phyloP scores from a whole-genome alignment of 768 basidiomycete species.

The Lactarius deliciosus region DNA sequence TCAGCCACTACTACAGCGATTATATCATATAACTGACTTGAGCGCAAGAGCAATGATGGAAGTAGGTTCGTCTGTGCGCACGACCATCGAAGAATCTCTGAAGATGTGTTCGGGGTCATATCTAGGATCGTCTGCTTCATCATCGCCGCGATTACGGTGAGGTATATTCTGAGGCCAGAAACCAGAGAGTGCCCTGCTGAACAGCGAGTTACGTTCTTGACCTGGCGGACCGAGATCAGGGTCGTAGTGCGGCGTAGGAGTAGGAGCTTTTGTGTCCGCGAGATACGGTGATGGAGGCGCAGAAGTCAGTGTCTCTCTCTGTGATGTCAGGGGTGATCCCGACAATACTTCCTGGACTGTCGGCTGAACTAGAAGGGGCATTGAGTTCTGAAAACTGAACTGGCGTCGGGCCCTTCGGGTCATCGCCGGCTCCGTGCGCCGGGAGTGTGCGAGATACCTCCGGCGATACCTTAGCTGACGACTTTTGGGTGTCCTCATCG shows the following conservation, averaged over 20 bases:
- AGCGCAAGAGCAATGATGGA: conserved; percentile 96
- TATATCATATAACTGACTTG: conserved; percentile 51
- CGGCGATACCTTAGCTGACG: conserved; percentile 35
- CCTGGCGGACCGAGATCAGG: conserved; percentile 51
- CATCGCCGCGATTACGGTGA: conserved; percentile 51
- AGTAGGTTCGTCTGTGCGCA: conserved; percentile 95
- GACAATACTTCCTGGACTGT: conserved; percentile 12
- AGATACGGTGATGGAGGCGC: conserved; percentile 56
- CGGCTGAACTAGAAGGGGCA: conserved; percentile 4
- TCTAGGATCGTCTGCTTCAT: conserved; percentile 65
- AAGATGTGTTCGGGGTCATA: conserved; percentile 91
- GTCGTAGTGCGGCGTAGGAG: conserved; percentile 42
- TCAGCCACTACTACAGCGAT: neutral
- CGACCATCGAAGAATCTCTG: conserved; percentile 90
- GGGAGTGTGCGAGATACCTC: conserved; percentile 22
- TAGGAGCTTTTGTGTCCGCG: conserved; percentile 16
- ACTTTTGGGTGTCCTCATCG: conserved; percentile 46
- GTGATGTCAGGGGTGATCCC: conserved; percentile 3
- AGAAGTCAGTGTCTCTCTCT: conserved; percentile 36
- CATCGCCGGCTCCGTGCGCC: neutral
- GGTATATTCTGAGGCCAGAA: conserved; percentile 70
- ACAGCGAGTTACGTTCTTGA: conserved; percentile 67
- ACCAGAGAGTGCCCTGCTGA: conserved; percentile 82
- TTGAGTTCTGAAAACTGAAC: conserved; percentile 6
- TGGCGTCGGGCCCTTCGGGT: conserved; percentile 7